Percentiles rank a stretch among this genome's conserved stretches.
These are phyloP conservation scores for Alliaria petiolata DNA, from an alignment of 345 rosid species.

Conservation along the genomic window DNA sequence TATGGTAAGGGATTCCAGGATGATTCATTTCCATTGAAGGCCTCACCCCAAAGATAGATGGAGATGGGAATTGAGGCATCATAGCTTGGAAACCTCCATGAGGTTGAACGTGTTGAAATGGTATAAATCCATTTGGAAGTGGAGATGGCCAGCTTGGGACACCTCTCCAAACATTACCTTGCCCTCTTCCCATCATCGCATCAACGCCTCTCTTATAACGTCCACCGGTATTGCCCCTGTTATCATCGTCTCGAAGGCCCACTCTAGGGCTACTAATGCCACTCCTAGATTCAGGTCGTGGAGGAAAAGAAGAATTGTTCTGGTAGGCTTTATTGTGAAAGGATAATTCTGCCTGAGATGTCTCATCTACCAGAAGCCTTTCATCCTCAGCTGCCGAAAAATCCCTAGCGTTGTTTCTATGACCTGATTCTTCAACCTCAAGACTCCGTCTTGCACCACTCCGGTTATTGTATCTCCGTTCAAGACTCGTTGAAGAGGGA, in stretches of 20 bases:
- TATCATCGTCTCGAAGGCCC: constrained; percentile 70
- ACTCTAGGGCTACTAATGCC: constrained; percentile 63
- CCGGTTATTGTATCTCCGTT: constrained; percentile 60
- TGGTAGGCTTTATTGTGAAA: constrained; percentile 55
- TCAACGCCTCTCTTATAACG: constrained; percentile 72
- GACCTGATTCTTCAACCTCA: constrained; percentile 70
- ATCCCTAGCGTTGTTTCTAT: constrained; percentile 52
- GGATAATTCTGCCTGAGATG: constrained; percentile 54
- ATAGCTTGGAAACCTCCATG: constrained; percentile 74
- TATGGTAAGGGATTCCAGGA: constrained; percentile 71
- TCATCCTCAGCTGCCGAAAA: constrained; percentile 58
- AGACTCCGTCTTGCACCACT: constrained; percentile 53
- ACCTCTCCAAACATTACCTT: constrained; percentile 87
- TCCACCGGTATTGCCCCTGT: constrained; percentile 40
- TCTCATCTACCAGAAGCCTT: constrained; percentile 55
- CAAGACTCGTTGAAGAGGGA: constrained; percentile 73
- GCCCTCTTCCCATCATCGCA: constrained; percentile 68
- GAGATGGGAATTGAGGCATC: constrained; percentile 79
- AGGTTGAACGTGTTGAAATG: constrained; percentile 82
- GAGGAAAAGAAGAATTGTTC: constrained; percentile 53
- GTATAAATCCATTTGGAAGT: constrained; percentile 79
- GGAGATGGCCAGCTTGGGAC: constrained; percentile 78
- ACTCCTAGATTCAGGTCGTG: constrained; percentile 58
- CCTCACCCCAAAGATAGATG: constrained; percentile 62
- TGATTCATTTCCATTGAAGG: constrained; percentile 81